phyloP scores from a whole-genome alignment of 2,329 filamentous ascomycete genomes.

The Sporothrix brunneoviolacea region DNA sequence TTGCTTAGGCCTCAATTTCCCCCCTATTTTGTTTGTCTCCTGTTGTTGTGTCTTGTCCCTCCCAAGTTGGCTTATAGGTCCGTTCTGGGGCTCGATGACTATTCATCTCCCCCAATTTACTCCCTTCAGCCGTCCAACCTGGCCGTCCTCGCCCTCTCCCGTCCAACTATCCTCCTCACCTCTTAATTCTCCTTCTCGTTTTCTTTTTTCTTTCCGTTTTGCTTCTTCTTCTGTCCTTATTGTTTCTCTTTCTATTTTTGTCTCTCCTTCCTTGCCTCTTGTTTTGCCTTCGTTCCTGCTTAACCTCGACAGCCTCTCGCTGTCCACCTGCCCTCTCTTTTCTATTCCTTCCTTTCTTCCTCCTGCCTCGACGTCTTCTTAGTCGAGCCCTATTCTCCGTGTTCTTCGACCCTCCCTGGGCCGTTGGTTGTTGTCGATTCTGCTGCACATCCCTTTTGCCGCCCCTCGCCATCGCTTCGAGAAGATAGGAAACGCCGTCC shows the following conservation, averaged over 20 bases:
- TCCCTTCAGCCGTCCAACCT: not conserved
- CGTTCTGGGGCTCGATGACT: not conserved
- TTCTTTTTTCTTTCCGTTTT: not conserved
- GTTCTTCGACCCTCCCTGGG: conserved; percentile 1
- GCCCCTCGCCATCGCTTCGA: no score
- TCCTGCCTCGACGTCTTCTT: not conserved
- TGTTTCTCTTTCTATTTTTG: not conserved
- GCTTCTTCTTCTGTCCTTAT: not conserved
- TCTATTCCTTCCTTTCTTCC: not conserved
- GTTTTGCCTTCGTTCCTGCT: not conserved
- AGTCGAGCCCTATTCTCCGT: not conserved
- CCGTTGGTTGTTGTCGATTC: no score
- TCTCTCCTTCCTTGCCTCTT: conserved; percentile 4
- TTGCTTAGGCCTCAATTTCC: not conserved
- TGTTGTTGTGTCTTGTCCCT: not conserved
- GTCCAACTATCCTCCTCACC: not conserved
- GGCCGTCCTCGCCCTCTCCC: not conserved
- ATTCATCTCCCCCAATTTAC: not conserved
- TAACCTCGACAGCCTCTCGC: not conserved
- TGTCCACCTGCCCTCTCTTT: not conserved
- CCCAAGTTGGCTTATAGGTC: not conserved
- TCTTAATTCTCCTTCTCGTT: not conserved
- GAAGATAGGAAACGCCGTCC: no score
- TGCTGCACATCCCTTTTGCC: not conserved
- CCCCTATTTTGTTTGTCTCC: not conserved